Conservation (phyloP, 495 filamentous ascomycete genomes). For the Schizothecium vesticola region DNA sequence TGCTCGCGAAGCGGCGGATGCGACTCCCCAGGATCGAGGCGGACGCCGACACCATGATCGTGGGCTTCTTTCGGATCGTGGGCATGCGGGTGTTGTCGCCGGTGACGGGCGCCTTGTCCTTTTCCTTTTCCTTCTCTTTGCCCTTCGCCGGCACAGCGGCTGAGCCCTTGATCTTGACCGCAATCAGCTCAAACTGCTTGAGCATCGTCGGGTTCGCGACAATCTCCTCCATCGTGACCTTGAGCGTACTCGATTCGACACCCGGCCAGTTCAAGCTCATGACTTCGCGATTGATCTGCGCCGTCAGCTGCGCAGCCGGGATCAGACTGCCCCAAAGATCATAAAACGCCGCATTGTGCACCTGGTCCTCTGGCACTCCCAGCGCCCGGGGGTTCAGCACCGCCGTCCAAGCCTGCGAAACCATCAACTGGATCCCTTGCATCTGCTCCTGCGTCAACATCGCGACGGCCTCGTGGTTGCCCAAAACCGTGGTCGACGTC, state of each 20-base stretch:
- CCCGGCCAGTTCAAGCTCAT: constrained; percentile 18
- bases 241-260: constrained; percentile 15
- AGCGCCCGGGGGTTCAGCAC: constrained; percentile 37
- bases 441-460: constrained; percentile 24
- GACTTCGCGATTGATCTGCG: constrained; percentile 38
- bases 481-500: constrained; percentile 18
- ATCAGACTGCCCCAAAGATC: constrained; percentile 46
- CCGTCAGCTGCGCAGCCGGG: constrained; percentile 41
- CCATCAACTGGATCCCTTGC: constrained; percentile 30
- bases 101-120: constrained; percentile 14
- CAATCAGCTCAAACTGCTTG: constrained; percentile 44
- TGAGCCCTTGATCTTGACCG: constrained; percentile 32
- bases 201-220: constrained; percentile 45
- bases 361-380: constrained; percentile 35
- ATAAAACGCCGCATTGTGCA: constrained; percentile 44
- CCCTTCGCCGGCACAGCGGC: constrained; percentile 1
- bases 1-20: constrained; percentile 29
- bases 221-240: constrained; percentile 42
- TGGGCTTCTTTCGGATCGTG: constrained; percentile 23
- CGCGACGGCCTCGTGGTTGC: constrained; percentile 11
- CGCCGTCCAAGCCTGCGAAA: constrained; percentile 36
- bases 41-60: constrained; percentile 19
- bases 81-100: neutral
- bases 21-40: constrained; percentile 22
- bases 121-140: constrained; percentile 20